Evolutionary conservation across 1,284 basidiomycete genomes (phyloP).

Genomic region (Cryptococcus sp.): DNA sequence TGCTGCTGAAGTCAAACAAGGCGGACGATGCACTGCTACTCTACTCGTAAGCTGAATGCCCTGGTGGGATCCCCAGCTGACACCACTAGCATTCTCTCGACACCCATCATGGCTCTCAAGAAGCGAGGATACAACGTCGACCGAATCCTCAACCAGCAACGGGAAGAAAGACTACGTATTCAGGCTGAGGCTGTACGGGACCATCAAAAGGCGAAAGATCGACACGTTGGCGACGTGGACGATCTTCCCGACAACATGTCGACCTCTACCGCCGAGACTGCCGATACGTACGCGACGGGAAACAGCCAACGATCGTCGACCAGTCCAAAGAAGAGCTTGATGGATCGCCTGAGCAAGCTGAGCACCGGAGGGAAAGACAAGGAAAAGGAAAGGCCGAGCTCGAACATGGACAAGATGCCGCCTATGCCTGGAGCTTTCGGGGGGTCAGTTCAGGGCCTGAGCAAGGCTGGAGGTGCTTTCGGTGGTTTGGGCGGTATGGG

Average conservation of each 20-base stretch:
- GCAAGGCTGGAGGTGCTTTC: neutral
- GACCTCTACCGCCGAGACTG: neutral
- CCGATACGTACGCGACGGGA: neutral
- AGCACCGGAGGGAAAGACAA: neutral
- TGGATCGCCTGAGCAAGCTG: constrained; percentile 1
- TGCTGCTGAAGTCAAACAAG: constrained; percentile 67
- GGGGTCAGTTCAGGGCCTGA: neutral
- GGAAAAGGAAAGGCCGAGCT: neutral
- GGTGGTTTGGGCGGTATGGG: neutral
- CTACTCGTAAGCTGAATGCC: constrained; percentile 56
- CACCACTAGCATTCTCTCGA: constrained; percentile 64
- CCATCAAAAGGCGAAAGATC: constrained; percentile 14
- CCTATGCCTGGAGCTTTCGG: constrained; percentile 1
- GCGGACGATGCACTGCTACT: constrained; percentile 79
- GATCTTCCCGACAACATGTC: neutral
- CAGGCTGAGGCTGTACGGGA: constrained; percentile 48
- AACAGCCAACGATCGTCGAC: neutral
- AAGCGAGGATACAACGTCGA: constrained; percentile 67
- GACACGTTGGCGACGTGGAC: neutral
- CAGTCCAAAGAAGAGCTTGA: neutral
- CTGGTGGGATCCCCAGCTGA: neutral
- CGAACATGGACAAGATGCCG: neutral
- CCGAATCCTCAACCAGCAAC: constrained; percentile 79
- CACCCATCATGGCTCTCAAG: constrained; percentile 74
- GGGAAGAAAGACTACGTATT: constrained; percentile 62